Base-by-base conservation (phyloP, 2,329 filamentous ascomycete species). In the Aspergillus persii region DNA sequence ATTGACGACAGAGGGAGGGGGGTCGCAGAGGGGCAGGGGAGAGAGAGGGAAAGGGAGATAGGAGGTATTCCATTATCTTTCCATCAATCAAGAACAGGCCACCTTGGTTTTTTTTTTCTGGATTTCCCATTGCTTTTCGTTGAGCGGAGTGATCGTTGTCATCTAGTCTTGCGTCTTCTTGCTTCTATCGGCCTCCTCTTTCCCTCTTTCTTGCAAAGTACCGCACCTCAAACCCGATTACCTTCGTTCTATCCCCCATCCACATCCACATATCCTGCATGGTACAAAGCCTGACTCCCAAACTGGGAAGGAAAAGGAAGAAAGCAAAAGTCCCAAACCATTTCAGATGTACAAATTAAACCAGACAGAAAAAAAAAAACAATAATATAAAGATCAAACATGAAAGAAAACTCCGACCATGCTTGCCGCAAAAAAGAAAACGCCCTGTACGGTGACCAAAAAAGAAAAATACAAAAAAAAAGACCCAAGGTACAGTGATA, bases 361-460 rank as follows among this genome's bases (percentile, higher is more conserved):
- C 30, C 57, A 57, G 56, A 54, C 56, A 56, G 18, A 23, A 23
- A 23, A 23, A 23, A 23, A 61, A 50, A 54, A 47, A 44, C 31
- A 56, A 54, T 47, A 29, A 56, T 29, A 54, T 54, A 55, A 51
- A 26, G 55, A 50, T 36, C n/a, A 50, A 54, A 56, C 27, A 54
- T 23, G 18, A 57, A 56, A 61, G 56, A 31, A 51, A 73, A 73
- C 70, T 67, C 71, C 71, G 63, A 62, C 69, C 68, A 74, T 74
- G 71, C 72, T 71, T 70, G 68, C 68, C 66, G 60, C 63, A 41
- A 55, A 53, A 27, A 55, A 48, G 46, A n/a, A 46, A 71, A 47
- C 69, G 69, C 71, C 71, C 67, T 67, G 63, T 71, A 68, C 65
- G 65, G 18, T 59, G 64, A 68, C 67, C 66, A 67, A 52, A 66